Evolutionary conservation across 1,284 basidiomycete species (phyloP), one percentile per base, ranked within the genome.

Genomic region (Ceratobasidium sp.): DNA sequence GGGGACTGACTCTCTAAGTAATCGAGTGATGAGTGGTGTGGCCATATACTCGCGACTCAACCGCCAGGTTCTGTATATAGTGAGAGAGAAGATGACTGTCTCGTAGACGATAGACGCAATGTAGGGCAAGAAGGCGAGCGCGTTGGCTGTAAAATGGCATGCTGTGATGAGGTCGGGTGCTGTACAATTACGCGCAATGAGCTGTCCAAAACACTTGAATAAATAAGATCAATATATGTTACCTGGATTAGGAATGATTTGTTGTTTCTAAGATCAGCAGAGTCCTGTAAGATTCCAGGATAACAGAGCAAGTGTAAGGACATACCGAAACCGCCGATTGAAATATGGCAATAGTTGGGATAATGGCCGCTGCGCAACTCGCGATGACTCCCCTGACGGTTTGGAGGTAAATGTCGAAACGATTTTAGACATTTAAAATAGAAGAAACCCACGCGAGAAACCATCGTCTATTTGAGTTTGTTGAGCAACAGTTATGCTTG

Each of bases 101-200:
- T 64, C 61, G 30, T 64, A 64, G 46, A 64, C n/a, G 6, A 64
- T 8, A 6, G 44, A 43, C 16, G 61, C 50, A 11, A 64, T 64
- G 30, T 64, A 64, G 7, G 61, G 61, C 7, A 64, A 21, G 21
- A 64, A 64, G 13, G 46, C 43, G 8, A 47, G 26, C 13, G 21
- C 14, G 46, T 64, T 64, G 28, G 44, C 6, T 2, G 61, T 64
- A 30, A 64, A 64, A 13, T 49, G 21, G 46, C 61, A 64, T 14
- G 61, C 61, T 43, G 61, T 64, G 44, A 64, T 64, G 3, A 64
- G 4, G 3, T 64, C 61, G 14, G 61, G 61, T 16, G 61, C 61
- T 64, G 28, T 3, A 21, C 8, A 30, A 30, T 32, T 21, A 14
- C 21, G 14, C 18, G 11, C 9, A 9, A 9, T 44, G 18, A 44